Base-by-base conservation (phyloP, 208 protist genomes). In the Leishmania tarentolae region DNA sequence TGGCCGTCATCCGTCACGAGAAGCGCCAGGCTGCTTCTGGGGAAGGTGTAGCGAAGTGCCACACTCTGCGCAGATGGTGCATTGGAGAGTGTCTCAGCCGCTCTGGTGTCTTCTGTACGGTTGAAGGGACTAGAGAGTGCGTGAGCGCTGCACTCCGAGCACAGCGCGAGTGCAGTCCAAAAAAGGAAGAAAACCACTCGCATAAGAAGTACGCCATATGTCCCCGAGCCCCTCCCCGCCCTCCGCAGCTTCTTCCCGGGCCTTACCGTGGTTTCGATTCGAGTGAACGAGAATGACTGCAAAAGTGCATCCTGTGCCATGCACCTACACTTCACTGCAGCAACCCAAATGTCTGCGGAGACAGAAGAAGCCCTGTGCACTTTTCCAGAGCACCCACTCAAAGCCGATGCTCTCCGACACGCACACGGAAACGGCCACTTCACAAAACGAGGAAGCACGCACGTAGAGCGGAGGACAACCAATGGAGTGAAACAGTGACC, bases 1-100 rank as follows among this genome's bases (percentile, higher is more conserved):
- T 75, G 76, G 1, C 93, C 93, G 35, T 91, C 75, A 46, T 79
- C 85, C 24, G 83, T 86, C 3, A 94, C 78, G 7, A 96, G 73
- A 21, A 96, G 79, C 17, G 86, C 70, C 75, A 93, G 85, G 47
- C 75, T 90, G 11, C 44, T 66, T 8, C 77, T 83, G 17, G 68
- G 81, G 57, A 92, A 85, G 15, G 79, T 87, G 82, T 89, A 86
- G 47, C 81, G 84, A 50, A 85, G 83, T 68, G 88, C 75, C 19
- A 95, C 37, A 17, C 85, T 78, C 35, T 66, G 59, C 37, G n/a
- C n/a, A 21, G 52, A 42, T 17, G 46, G 35, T 15, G 24, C 50
- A 46, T 65, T 31, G 24, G 56, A 3, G 31, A 28, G 37, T 19
- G 11, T 44, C 15, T 59, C 57, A 28, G 40, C 71, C 15, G 31